phyloP scores from a whole-genome alignment of 2,329 filamentous ascomycete genomes.

The Coniochaeta sp. region DNA sequence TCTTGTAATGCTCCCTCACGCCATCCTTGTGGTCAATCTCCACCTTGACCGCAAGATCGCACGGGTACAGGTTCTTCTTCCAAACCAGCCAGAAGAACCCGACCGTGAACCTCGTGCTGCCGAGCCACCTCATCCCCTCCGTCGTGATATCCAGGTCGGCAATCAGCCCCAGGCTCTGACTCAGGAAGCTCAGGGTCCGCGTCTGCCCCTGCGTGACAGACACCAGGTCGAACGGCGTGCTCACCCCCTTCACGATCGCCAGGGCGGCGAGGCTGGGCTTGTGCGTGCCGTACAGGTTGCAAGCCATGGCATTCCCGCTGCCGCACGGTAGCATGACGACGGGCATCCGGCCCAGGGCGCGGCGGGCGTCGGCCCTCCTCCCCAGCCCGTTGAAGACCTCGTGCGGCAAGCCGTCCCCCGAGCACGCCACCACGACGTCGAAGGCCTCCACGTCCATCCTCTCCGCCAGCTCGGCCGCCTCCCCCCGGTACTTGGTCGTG shows the following conservation, averaged over 20 bases:
- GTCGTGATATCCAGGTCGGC: slow-evolving; percentile 87
- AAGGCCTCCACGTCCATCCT: slow-evolving; percentile 70
- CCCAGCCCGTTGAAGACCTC: slow-evolving; percentile 93
- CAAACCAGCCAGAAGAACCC: slow-evolving; percentile 75
- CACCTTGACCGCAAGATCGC: slow-evolving; percentile 79
- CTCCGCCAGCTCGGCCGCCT: slow-evolving; percentile 71
- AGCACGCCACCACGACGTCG: slow-evolving; percentile 83
- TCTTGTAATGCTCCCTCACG: slow-evolving; percentile 63
- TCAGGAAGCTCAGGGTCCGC: slow-evolving; percentile 79
- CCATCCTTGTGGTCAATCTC: slow-evolving; percentile 67
- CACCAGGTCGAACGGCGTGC: slow-evolving; percentile 77
- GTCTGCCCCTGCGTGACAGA: slow-evolving; percentile 76
- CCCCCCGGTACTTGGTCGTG: slow-evolving; percentile 62
- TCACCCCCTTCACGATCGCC: slow-evolving; percentile 77
- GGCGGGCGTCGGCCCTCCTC: slow-evolving; percentile 64
- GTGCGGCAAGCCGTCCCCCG: slow-evolving; percentile 84
- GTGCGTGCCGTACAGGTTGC: slow-evolving; percentile 79
- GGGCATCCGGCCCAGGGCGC: slow-evolving; percentile 68
- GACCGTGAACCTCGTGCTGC: slow-evolving; percentile 72
- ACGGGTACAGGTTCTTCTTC: slow-evolving; percentile 73
- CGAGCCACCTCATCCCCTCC: slow-evolving; percentile 87
- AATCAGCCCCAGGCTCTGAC: slow-evolving; percentile 81
- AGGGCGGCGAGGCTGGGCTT: slow-evolving; percentile 70
- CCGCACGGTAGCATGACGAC: slow-evolving; percentile 87
- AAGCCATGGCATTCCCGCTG: slow-evolving; percentile 88